Base-by-base conservation (phyloP, 2,329 filamentous ascomycete genomes). In the Thielaviopsis cerberus region DNA sequence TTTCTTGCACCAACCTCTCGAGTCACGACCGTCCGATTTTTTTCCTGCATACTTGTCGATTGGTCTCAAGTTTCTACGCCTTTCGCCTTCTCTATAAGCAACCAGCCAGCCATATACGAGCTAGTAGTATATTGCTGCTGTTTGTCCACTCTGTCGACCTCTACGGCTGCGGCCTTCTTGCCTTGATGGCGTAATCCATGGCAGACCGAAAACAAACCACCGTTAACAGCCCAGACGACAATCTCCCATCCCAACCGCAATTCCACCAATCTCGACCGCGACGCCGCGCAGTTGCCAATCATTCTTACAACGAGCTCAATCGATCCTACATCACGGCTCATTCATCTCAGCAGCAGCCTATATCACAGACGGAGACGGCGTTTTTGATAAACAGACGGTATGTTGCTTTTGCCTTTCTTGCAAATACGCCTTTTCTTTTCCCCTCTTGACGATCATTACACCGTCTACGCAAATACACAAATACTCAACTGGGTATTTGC, bases 181-280 rank as follows among this genome's bases (percentile, higher is more conserved):
- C 73, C 76, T 73, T 73, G 70, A 81, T 81, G 78, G 78, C 78
- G 78, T 81, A 80, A 78, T 78, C 75, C 76, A 81, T 81, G 79
- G 78, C 78, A 80, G 78, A 81, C 76, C 78, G 74, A 80, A 81
- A 71, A 70, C 66, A 68, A 69, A 68, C 34, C 54, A 55, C 56
- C 55, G 53, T 59, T 48, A 54, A 60, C 58, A 60, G 59, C 61
- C 41, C n/a, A 48, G 61, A 62, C 50, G 56, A 27, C 48, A 51
- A 52, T 22, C 59, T 52, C 27, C 41, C 54, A 53, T 51, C 55
- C 20, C 58, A 54, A 59, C 53, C 24, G 22, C 50, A 53, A 51
- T 15, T 30, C 30, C 22, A 45, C 23, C 34, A 41, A n/a, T 24
- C 50, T 26, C 51, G 51, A 53, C n/a, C 34, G 22, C 50, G 25